phyloP scores from a whole-genome alignment of 2,329 filamentous ascomycete species.

The Fonsecaea nubica region DNA sequence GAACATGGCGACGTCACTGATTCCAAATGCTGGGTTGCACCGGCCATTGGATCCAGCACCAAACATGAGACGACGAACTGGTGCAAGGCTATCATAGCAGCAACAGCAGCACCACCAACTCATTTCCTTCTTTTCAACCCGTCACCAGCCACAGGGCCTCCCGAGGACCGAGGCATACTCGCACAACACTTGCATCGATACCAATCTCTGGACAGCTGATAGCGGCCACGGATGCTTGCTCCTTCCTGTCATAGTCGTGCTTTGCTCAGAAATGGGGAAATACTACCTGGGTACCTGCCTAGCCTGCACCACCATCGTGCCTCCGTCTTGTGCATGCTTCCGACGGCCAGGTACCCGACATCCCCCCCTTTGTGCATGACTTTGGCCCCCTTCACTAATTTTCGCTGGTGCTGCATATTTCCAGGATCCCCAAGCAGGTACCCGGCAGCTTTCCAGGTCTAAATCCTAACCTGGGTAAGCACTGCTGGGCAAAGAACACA shows the following conservation, averaged over 20 bases:
- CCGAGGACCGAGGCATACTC: neutral
- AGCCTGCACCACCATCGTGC: neutral
- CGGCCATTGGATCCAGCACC: neutral
- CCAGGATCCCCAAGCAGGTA: constrained; percentile 17
- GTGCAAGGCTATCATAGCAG: constrained; percentile 11
- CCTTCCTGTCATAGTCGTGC: neutral
- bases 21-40: neutral
- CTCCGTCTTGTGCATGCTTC: neutral
- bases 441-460: constrained; percentile 15
- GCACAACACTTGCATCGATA: neutral
- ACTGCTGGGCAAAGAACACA: constrained; percentile 7
- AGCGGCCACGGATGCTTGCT: neutral
- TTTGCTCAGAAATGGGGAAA: neutral
- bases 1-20: constrained; percentile 10
- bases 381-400: constrained; percentile 6
- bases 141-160: constrained; percentile 1
- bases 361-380: neutral
- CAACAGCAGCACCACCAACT: constrained; percentile 2
- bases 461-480: constrained; percentile 16
- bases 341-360: constrained; percentile 6
- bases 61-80: constrained; percentile 19
- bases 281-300: neutral
- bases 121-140: constrained; percentile 12
- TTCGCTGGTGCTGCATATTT: neutral
- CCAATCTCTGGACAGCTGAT: neutral